A percentile compares a stretch with the other conserved stretches of the same genome.
These are phyloP conservation scores for Pyricularia sp. DNA, from an alignment of 2,329 filamentous ascomycete species.

Conservation along the genomic window DNA sequence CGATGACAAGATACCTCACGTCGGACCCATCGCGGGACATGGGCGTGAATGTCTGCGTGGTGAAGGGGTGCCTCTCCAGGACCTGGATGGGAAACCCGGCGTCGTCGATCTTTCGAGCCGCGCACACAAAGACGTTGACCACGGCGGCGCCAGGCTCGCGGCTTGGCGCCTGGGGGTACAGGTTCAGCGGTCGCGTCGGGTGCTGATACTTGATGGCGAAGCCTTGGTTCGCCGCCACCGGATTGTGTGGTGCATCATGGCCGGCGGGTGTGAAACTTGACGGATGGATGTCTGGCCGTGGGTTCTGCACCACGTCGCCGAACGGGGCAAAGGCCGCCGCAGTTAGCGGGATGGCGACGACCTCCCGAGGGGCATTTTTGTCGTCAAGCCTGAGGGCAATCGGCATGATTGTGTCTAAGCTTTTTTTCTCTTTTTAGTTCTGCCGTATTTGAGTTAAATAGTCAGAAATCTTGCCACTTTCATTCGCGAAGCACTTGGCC, in stretches of 20 bases:
- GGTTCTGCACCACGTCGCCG: constrained; percentile 75
- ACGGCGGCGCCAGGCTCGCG: constrained; percentile 46
- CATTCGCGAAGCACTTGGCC: background rate
- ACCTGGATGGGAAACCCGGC: constrained; percentile 55
- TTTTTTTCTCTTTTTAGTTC: too few relatives aligned
- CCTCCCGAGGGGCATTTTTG: background rate
- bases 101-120: constrained; percentile 44
- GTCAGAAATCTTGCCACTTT: background rate
- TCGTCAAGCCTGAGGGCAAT: background rate
- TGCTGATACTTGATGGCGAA: constrained; percentile 79
- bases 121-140: constrained; percentile 87
- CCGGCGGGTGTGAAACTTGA: constrained; percentile 20
- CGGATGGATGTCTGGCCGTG: constrained; percentile 46
- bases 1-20: constrained; percentile 70
- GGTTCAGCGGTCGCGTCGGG: constrained; percentile 63
- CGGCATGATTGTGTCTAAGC: background rate
- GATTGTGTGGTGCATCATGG: constrained; percentile 28
- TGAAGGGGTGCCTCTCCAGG: constrained; percentile 88
- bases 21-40: constrained; percentile 36
- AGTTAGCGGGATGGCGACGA: constrained; percentile 53
- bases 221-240: constrained; percentile 70
- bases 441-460: background rate
- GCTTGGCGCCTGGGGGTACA: constrained; percentile 59
- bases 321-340: constrained; percentile 64
- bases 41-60: constrained; percentile 86